Evolutionary conservation across 768 basidiomycete genomes (phyloP), one percentile per base, ranked within the genome.

Genomic region (Cystofilobasidium capitatum): DNA sequence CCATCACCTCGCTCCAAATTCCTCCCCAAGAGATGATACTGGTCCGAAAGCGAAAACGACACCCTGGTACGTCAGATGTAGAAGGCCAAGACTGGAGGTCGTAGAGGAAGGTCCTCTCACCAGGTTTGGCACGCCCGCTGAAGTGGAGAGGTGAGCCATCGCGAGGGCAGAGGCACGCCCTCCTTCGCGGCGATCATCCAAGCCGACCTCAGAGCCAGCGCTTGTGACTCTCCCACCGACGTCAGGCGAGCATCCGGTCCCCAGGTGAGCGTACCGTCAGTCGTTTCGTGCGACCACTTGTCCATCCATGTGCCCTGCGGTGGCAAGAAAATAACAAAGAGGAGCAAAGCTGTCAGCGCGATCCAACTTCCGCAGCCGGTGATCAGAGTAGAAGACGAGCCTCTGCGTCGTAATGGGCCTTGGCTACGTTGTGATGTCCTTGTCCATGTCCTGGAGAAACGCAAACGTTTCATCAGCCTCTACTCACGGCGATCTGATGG

Each of bases 101-200:
- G n/a, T n/a, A n/a, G n/a, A n/a, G n/a, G n/a, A n/a, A n/a, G n/a
- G n/a, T n/a, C 10, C 24, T 9, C 49, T 8, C 3, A 42, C n/a
- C 59, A 61, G 29, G 59, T 61, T 39, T 61, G 59, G 12, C 39
- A 42, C 22, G 59, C 42, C 17, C 59, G n/a, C 37, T 61, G 59
- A 35, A 61, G 44, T 24, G 59, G 59, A 24, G n/a, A 24, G 40
- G 26, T n/a, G 59, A 61, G 16, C 59, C 59, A 61, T 8, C 59
- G n/a, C 24, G 59, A 39, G 22, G 59, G 59, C 4, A 61, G 31
- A 29, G 59, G 59, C 24, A 61, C 39, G 39, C 59, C 59, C 26
- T 61, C 40, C 39, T 29, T 26, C 22, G 59, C 39, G 6, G 59
- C 59, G n/a, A 3, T 17, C 31, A 61, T 16, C 59, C 59, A 61